A percentile compares a stretch with the other conserved stretches of the same genome.
These are phyloP conservation scores for Tausonia pullulans DNA, from an alignment of 1,284 basidiomycete species.

Conservation along the genomic window DNA sequence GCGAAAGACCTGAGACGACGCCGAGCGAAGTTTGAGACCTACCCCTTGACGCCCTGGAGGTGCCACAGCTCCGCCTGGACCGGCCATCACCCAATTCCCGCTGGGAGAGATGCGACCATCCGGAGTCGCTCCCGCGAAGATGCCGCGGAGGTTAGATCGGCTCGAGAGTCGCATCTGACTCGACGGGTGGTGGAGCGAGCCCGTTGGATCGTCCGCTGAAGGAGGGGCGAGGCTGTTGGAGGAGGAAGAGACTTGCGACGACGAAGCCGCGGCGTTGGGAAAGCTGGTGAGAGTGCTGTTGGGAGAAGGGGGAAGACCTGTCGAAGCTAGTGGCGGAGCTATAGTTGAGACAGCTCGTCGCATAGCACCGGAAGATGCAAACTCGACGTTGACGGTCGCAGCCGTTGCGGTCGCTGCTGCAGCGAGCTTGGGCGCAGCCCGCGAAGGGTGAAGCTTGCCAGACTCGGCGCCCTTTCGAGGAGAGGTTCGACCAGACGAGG, in stretches of 20 bases:
- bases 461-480: conserved; percentile 18
- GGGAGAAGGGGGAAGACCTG: conserved; percentile 17
- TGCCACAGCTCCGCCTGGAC: conserved; percentile 13
- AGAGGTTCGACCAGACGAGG: not conserved
- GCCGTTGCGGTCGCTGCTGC: conserved; percentile 72
- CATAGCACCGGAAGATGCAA: conserved; percentile 57
- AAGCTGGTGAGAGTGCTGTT: conserved; percentile 10
- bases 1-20: conserved; percentile 27
- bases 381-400: conserved; percentile 87
- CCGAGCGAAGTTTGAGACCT: conserved; percentile 21
- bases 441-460: conserved; percentile 21
- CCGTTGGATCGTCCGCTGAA: conserved; percentile 1
- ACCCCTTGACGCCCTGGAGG: conserved; percentile 7
- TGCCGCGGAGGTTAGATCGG: conserved; percentile 41
- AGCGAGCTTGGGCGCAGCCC: conserved; percentile 57
- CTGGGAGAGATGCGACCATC: conserved; percentile 27
- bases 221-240: conserved; percentile 1
- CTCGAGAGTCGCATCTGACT: conserved; percentile 22
- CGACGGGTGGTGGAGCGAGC: conserved; percentile 19
- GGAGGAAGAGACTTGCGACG: conserved; percentile 9
- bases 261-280: not conserved
- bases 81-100: conserved; percentile 52
- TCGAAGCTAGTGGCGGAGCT: not conserved
- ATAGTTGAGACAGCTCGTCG: conserved; percentile 58
- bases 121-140: conserved; percentile 70